Evolutionary conservation across 2,329 filamentous ascomycete genomes (phyloP).

Genomic region (Huntiella decipiens): DNA sequence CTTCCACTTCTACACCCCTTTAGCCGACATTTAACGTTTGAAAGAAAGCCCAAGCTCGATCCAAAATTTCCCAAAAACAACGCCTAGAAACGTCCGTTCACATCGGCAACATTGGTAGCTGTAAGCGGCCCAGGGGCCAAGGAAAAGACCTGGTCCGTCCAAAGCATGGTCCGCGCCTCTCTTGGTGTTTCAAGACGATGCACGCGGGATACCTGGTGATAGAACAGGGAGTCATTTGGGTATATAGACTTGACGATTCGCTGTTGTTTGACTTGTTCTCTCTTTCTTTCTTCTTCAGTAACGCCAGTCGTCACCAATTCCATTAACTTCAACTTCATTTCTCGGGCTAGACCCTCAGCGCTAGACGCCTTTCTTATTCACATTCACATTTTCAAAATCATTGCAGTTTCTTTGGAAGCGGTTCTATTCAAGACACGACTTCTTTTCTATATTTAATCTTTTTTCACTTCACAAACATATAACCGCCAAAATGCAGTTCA

Average conservation of each 20-base stretch:
- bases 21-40: no score
- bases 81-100: no score
- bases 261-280: not conserved
- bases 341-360: no score
- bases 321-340: not conserved
- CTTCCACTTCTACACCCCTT: no score
- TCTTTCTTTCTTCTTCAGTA: slow-evolving; percentile 5
- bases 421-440: slow-evolving; percentile 8
- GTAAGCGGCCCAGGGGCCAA: no score
- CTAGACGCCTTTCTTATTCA: no score
- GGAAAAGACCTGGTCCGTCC: no score
- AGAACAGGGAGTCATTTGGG: not conserved
- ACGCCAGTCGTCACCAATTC: slow-evolving; percentile 7
- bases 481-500: slow-evolving; percentile 32
- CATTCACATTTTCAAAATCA: not conserved
- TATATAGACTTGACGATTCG: not conserved
- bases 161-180: no score
- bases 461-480: slow-evolving; percentile 13
- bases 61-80: no score
- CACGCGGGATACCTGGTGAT: not conserved
- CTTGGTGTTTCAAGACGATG: no score
- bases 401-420: not conserved
- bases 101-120: no score
- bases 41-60: no score
- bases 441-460: slow-evolving; percentile 10